These are phyloP conservation scores for Tardiomyces blankii DNA, from an alignment of 1,139 yeast species.

Conservation along the genomic window DNA sequence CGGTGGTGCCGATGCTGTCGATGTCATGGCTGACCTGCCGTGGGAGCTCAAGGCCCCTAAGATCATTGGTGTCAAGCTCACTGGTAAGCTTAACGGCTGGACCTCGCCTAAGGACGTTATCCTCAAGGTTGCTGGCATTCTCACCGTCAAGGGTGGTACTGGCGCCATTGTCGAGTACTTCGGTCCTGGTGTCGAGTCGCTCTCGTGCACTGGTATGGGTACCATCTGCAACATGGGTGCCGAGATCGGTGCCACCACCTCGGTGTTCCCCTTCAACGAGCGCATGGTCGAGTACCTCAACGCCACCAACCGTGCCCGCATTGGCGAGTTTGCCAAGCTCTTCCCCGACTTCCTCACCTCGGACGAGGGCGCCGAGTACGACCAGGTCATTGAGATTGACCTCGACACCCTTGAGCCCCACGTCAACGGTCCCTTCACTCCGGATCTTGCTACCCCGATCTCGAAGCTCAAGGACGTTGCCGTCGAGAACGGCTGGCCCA, in stretches of 20 bases:
- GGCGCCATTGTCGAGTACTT: constrained; percentile 96
- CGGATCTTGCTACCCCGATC: constrained; percentile 96
- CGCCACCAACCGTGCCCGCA: constrained; percentile 78
- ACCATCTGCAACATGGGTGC: constrained; percentile 99
- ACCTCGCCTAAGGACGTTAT: constrained; percentile 98
- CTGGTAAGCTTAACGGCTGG: constrained; percentile 96
- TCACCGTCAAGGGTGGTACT: constrained; percentile 98
- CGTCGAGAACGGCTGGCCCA: constrained; percentile 83
- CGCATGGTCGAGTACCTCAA: constrained; percentile 83
- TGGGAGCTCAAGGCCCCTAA: constrained; percentile 99
- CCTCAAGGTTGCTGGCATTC: constrained; percentile 89
- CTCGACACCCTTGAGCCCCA: constrained; percentile 94
- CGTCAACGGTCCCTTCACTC: constrained; percentile 98
- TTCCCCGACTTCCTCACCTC: constrained; percentile 79
- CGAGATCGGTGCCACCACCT: constrained; percentile 98
- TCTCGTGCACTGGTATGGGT: constrained; percentile 99
- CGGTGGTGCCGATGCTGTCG: constrained; percentile 99
- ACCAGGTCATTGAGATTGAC: constrained; percentile 90
- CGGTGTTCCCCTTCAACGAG: constrained; percentile 93
- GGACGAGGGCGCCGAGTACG: constrained; percentile 93
- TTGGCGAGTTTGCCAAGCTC: constrained; percentile 69
- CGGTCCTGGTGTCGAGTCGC: constrained; percentile 93
- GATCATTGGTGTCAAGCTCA: constrained; percentile 91
- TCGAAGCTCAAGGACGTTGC: constrained; percentile 89
- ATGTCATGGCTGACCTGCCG: constrained; percentile 88